phyloP scores from a whole-genome alignment of 176 grass and related monocot genomes.

The Avena eriantha region DNA sequence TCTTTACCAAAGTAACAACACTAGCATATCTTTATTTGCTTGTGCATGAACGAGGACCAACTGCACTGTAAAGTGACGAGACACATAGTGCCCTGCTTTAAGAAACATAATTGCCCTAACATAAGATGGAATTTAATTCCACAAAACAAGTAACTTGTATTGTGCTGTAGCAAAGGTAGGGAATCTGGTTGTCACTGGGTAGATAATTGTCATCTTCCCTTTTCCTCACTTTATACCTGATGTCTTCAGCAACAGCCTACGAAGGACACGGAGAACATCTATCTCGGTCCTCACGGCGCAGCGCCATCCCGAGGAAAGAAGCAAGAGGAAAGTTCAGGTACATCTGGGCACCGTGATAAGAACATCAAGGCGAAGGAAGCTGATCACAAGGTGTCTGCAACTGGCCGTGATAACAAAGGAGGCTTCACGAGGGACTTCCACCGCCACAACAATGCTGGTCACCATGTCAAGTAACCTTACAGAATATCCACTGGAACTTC shows the following conservation, averaged over 20 bases:
- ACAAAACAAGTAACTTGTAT: not conserved
- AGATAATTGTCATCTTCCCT: conserved; percentile 16
- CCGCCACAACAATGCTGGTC: conserved; percentile 43
- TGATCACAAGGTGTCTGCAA: conserved; percentile 56
- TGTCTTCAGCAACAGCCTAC: conserved; percentile 36
- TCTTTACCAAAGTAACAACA: conserved; percentile 25
- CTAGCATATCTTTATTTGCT: conserved; percentile 9
- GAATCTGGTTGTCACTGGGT: not conserved
- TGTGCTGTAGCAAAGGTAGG: conserved; percentile 6
- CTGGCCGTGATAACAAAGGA: conserved; percentile 57
- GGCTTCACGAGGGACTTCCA: conserved; percentile 51
- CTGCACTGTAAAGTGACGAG: not conserved
- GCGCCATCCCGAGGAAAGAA: conserved; percentile 71
- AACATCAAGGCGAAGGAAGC: conserved; percentile 65
- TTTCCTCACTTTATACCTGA: not conserved
- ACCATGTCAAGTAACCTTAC: conserved; percentile 61
- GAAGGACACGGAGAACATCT: conserved; percentile 79
- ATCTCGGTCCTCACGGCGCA: conserved; percentile 91
- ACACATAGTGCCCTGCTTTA: conserved; percentile 7
- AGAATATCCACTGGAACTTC: conserved; percentile 58
- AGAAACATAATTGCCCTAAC: conserved; percentile 35
- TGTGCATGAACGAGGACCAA: not conserved
- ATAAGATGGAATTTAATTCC: not conserved
- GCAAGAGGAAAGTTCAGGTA: conserved; percentile 48
- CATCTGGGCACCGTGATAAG: conserved; percentile 56